phyloP scores from a whole-genome alignment of 1,284 basidiomycete genomes.

The Mycena sp. region DNA sequence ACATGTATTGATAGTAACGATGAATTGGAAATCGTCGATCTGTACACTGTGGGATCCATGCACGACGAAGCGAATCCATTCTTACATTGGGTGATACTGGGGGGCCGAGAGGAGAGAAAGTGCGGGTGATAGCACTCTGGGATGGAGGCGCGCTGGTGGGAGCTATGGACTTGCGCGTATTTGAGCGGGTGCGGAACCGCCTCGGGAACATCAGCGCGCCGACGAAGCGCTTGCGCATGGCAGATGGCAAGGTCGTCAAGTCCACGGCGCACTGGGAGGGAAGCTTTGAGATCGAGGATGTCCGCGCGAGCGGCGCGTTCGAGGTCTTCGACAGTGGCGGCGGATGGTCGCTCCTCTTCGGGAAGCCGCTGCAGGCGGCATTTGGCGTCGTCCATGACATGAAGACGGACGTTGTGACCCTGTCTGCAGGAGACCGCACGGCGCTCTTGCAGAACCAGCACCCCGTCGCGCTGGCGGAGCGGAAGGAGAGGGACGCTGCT shows the following conservation, averaged over 20 bases:
- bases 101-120: too few species aligned
- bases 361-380: constrained; percentile 8
- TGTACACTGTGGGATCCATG: too few species aligned
- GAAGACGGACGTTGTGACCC: neutral
- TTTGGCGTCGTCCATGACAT: neutral
- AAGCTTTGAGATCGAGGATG: neutral
- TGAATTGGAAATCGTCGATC: too few species aligned
- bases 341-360: constrained; percentile 7
- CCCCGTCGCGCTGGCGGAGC: neutral
- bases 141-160: too few species aligned
- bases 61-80: too few species aligned
- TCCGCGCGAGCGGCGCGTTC: neutral
- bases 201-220: too few species aligned
- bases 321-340: constrained; percentile 16
- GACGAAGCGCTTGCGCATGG: constrained; percentile 14
- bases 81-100: too few species aligned
- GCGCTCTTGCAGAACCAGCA: too few species aligned
- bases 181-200: too few species aligned
- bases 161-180: too few species aligned
- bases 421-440: neutral
- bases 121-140: too few species aligned
- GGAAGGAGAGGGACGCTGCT: neutral
- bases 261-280: constrained; percentile 12
- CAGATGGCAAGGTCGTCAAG: neutral
- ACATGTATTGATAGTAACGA: too few species aligned